These are phyloP conservation scores for Colletotrichum cordylinicola DNA, from an alignment of 2,329 filamentous ascomycete species.

Conservation along the genomic window DNA sequence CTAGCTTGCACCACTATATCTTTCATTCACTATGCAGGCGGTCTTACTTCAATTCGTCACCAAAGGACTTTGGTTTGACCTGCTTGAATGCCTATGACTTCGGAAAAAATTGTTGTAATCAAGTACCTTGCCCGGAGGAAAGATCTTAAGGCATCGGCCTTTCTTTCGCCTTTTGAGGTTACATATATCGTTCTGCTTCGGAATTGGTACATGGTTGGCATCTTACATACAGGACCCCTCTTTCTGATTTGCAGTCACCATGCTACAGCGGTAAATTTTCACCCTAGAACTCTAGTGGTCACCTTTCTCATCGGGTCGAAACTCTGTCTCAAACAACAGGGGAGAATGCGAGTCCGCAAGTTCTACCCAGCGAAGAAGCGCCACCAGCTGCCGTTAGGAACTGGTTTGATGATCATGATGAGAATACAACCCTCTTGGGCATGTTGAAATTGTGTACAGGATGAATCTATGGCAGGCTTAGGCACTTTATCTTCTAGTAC, in stretches of 20 bases:
- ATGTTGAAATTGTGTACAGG: fast-evolving
- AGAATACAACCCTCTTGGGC: not conserved
- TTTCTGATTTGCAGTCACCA: not conserved
- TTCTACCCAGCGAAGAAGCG: not conserved
- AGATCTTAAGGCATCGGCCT: fast-evolving
- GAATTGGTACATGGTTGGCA: not conserved
- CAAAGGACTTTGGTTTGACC: not conserved
- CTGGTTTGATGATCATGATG: not conserved
- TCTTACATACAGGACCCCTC: fast-evolving
- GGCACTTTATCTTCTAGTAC: not conserved
- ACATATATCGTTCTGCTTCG: fast-evolving
- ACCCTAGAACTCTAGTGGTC: not conserved
- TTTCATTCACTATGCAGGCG: not conserved
- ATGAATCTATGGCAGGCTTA: fast-evolving
- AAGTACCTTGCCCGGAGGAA: not conserved
- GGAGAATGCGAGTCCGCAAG: not conserved
- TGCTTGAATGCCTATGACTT: fast-evolving
- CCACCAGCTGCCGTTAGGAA: not conserved
- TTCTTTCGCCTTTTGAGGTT: not conserved
- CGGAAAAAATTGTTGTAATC: not conserved
- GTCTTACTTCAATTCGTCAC: not conserved
- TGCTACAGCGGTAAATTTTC: not conserved
- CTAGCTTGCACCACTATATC: fast-evolving
- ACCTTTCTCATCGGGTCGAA: not conserved
- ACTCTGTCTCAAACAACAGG: not conserved